Base-by-base conservation (phyloP, 352 stramenopile species). In the Plasmopara halstedii region DNA sequence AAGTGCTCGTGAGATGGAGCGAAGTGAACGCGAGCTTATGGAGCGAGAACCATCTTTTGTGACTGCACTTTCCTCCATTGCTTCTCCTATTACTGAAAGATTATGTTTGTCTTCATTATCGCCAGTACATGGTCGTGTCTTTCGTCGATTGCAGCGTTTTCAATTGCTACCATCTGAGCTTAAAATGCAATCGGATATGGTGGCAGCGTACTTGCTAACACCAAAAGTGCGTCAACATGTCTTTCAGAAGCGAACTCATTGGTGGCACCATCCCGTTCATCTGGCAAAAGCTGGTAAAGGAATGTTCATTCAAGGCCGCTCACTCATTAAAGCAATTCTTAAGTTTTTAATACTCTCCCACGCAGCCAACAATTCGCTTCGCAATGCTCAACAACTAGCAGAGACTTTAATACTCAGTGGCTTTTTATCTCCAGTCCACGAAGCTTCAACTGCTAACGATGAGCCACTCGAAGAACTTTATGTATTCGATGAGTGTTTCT, bases 131-230 rank as follows among this genome's bases (percentile, higher is more conserved):
- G 63, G 63, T 13, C 63, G 63, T 20, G 63, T 73, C 21, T 73
- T 73, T 41, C 59, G 40, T 39, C 63, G 63, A 31, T 34, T 73
- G 11, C 47, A 62, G 31, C 56, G 52, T 10, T 73, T 70, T 35
- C 63, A 65, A 13, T 48, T 67, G 26, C 32, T 69, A 19, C 31
- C 56, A 11, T 47, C 51, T n/a, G 46, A 59, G 17, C 27, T 69
- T 23, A 67, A 67, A 43, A 45, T 49, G n/a, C 59, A 64, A 33
- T 59, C 46, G 1, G 60, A 73, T 41, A 62, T 67, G 56, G 58
- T 58, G 6, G 47, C 49, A 17, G 57, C 58, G 15, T 72, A 66
- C 25, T 47, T 72, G 37, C 35, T 72, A 21, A 35, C 58, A 11
- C 59, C 63, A 7, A 61, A 37, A 36, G 49, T 70, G n/a, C 60